These are phyloP conservation scores for Tetracentron sinense DNA, from an alignment of 164 flowering plant genomes.

Conservation along the genomic window DNA sequence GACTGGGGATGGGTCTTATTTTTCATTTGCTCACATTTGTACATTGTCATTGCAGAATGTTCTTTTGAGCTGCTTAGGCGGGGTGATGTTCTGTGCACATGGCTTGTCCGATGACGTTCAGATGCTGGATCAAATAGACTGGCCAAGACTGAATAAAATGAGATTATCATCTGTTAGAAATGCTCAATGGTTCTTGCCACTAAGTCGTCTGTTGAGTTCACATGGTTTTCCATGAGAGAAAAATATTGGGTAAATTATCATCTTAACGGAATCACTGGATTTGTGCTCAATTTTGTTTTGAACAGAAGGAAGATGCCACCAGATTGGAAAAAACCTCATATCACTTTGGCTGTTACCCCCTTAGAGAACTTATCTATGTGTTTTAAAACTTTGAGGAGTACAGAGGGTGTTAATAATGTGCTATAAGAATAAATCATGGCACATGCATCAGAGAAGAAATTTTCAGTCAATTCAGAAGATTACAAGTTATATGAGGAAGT, in stretches of 20 bases:
- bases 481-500: slow-evolving; percentile 83
- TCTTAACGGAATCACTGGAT: slow-evolving; percentile 15
- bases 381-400: slow-evolving; percentile 13
- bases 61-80: background rate
- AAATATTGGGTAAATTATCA: background rate
- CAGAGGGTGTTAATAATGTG: slow-evolving; percentile 25
- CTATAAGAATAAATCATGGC: slow-evolving; percentile 45
- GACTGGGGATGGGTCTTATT: background rate
- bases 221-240: slow-evolving; percentile 2
- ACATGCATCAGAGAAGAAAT: slow-evolving; percentile 45
- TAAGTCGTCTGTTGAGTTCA: background rate
- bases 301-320: slow-evolving; percentile 31
- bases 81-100: background rate
- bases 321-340: slow-evolving; percentile 39
- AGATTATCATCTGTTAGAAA: no score
- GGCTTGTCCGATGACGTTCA: background rate
- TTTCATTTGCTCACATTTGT: background rate
- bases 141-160: no score
- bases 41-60: slow-evolving; percentile 3
- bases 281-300: slow-evolving; percentile 8
- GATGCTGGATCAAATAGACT: background rate
- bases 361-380: slow-evolving; percentile 6
- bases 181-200: no score
- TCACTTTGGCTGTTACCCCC: slow-evolving; percentile 17
- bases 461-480: slow-evolving; percentile 59